Evolutionary conservation across 1,284 basidiomycete species (phyloP).

Genomic region (Boletus sp.): DNA sequence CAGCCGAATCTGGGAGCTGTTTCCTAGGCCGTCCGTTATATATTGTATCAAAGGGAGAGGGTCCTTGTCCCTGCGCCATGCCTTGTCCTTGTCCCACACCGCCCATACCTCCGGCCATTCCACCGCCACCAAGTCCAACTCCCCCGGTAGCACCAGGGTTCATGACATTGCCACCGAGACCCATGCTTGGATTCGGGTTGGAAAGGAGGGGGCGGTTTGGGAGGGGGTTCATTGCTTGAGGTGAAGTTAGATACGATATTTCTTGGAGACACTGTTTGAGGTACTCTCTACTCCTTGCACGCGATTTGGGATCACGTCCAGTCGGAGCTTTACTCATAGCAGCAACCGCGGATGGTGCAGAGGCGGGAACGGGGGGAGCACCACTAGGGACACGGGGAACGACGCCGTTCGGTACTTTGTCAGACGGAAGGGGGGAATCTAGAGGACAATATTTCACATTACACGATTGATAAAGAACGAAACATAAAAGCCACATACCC

Average conservation of each 20-base stretch:
- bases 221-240: constrained; percentile 95
- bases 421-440: constrained; percentile 76
- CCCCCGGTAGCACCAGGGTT: constrained; percentile 17
- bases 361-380: constrained; percentile 43
- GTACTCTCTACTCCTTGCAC: constrained; percentile 94
- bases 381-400: constrained; percentile 54
- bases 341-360: constrained; percentile 31
- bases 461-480: not conserved
- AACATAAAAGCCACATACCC: constrained; percentile 45
- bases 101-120: not conserved
- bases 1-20: constrained; percentile 60
- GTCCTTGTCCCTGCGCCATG: constrained; percentile 22
- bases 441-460: not conserved
- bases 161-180: constrained; percentile 16
- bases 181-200: constrained; percentile 50
- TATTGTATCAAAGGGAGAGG: constrained; percentile 66
- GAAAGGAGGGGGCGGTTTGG: constrained; percentile 78
- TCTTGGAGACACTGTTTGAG: constrained; percentile 99
- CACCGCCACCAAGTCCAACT: constrained; percentile 9
- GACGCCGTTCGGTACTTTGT: constrained; percentile 62
- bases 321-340: constrained; percentile 68
- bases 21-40: constrained; percentile 78
- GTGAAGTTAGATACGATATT: constrained; percentile 95
- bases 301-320: constrained; percentile 88
- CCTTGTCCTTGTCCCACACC: constrained; percentile 16